These are phyloP conservation scores for Stylosanthes scabra DNA, from an alignment of 331 rosid genomes.

Conservation along the genomic window DNA sequence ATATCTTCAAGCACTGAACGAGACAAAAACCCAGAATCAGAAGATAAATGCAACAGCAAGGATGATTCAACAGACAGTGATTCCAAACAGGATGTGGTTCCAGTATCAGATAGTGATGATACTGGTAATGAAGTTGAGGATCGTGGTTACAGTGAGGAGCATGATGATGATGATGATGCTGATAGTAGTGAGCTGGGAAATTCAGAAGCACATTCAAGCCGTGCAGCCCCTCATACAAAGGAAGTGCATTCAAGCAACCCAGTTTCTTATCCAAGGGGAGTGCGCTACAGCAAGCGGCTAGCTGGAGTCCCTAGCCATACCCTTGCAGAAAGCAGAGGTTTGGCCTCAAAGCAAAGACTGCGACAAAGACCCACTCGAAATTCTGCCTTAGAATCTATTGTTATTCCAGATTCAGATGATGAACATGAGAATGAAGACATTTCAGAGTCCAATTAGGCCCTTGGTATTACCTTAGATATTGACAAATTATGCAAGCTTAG, in stretches of 20 bases:
- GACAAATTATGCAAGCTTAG: constrained; percentile 17
- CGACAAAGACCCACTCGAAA: constrained; percentile 84
- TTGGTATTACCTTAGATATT: constrained; percentile 3
- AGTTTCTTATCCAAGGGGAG: constrained; percentile 45
- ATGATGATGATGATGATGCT: constrained; percentile 38
- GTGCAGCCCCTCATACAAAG: constrained; percentile 39
- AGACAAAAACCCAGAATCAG: constrained; percentile 48
- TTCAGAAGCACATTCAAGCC: constrained; percentile 46
- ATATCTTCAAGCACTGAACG: constrained; percentile 23
- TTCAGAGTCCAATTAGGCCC: constrained; percentile 27
- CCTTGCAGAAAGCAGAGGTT: constrained; percentile 52
- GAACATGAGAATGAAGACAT: constrained; percentile 38
- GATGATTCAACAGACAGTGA: constrained; percentile 42
- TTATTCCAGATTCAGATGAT: constrained; percentile 71
- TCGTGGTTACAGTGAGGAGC: constrained; percentile 28
- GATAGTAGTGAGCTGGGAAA: constrained; percentile 37
- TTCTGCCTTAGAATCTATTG: constrained; percentile 63
- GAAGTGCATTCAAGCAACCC: constrained; percentile 53
- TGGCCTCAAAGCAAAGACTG: constrained; percentile 63
- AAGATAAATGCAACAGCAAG: constrained; percentile 40
- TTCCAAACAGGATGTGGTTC: constrained; percentile 34
- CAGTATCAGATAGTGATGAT: constrained; percentile 44
- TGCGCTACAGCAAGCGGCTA: constrained; percentile 55
- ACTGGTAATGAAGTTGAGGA: constrained; percentile 40
- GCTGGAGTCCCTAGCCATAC: constrained; percentile 53